Conservation (phyloP, 2,329 filamentous ascomycete species). For the Sordariomycetes sp. region DNA sequence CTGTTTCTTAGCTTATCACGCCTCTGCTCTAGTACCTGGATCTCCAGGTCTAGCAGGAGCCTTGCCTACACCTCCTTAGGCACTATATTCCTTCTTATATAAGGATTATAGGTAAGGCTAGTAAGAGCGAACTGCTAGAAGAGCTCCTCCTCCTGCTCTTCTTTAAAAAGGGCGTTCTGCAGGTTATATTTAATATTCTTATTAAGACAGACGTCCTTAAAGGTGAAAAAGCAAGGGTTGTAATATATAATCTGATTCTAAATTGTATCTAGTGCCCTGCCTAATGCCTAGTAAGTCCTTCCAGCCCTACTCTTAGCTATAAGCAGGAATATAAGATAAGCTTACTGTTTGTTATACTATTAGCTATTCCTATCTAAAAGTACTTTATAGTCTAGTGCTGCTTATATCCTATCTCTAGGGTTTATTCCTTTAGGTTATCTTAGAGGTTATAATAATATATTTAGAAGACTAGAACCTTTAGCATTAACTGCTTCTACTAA, state of each 20-base stretch:
- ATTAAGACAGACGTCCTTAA: slow-evolving; percentile 17
- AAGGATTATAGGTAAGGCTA: slow-evolving; percentile 16
- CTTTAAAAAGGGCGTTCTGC: slow-evolving; percentile 16
- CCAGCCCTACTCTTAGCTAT: slow-evolving; percentile 1
- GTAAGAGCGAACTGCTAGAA: slow-evolving; percentile 13
- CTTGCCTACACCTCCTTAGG: slow-evolving; percentile 16
- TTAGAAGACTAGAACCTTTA: slow-evolving; percentile 16
- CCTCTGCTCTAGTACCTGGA: slow-evolving; percentile 12
- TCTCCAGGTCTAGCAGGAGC: slow-evolving; percentile 14
- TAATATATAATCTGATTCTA: slow-evolving; percentile 18
- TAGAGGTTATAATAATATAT: slow-evolving; percentile 15
- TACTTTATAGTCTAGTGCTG: slow-evolving; percentile 7
- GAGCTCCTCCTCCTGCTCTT: slow-evolving; percentile 12
- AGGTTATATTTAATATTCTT: slow-evolving; percentile 17
- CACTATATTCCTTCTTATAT: slow-evolving; percentile 16
- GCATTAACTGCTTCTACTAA: slow-evolving; percentile 14
- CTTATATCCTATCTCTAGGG: slow-evolving; percentile 12
- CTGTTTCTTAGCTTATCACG: slow-evolving; percentile 14
- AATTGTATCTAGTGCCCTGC: slow-evolving; percentile 14
- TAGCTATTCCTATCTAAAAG: not conserved
- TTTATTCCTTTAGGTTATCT: slow-evolving; percentile 15
- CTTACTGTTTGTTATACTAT: not conserved
- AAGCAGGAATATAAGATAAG: not conserved
- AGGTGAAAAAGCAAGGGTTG: slow-evolving; percentile 15
- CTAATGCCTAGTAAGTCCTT: slow-evolving; percentile 5